Evolutionary conservation across 257 asterid species (phyloP), one percentile per base, ranked within the genome.

Genomic region (Marsdenia floribunda): DNA sequence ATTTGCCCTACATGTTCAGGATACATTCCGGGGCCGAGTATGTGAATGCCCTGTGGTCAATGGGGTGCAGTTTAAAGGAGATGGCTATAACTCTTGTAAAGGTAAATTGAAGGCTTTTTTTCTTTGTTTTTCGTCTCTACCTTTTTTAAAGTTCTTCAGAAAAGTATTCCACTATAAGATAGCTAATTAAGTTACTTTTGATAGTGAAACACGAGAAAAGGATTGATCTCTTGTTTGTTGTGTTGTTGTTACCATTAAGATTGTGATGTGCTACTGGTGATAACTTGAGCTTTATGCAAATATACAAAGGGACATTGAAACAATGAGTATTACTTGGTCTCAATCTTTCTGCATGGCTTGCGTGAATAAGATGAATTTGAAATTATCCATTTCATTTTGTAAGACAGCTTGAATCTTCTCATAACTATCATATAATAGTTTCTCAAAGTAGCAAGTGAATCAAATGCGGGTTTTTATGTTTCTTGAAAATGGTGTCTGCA

Each of bases 41-140:
- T 90, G 96, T 82, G 95, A 86, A 74, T 90, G 96, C 85, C 96
- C 96, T n/a, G 58, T 79, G 57, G 90, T 90, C 67, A 84, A 90
- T 70, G 91, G 95, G 49, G 92, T 90, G 85, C 89, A 83, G 84
- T 89, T 90, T 64, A 89, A 80, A 81, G 96, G 96, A 57, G 96
- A 90, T 80, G 96, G 96, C 63, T 90, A 90, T 86, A 89, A 81
- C 83, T 79, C 90, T 63, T 90, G 96, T 75, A 69, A 60, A 19
- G 90, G 96, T 89, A 83, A 19, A 67, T 75, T 76, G 49, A 65
- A 65, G 13, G 13, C 19, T 40, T 47, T 63, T 76, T 60, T 52
- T 19, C 71, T 67, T 67, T 15, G 52, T 74, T 65, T 5, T 38
- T 38, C 42, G 3, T 5, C 42, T 38, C 4, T 38, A 3, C 42